Percentiles rank a stretch among this genome's conserved stretches.
phyloP scores from a whole-genome alignment of 2,329 filamentous ascomycete genomes.

The Zymoseptoria crescenta region DNA sequence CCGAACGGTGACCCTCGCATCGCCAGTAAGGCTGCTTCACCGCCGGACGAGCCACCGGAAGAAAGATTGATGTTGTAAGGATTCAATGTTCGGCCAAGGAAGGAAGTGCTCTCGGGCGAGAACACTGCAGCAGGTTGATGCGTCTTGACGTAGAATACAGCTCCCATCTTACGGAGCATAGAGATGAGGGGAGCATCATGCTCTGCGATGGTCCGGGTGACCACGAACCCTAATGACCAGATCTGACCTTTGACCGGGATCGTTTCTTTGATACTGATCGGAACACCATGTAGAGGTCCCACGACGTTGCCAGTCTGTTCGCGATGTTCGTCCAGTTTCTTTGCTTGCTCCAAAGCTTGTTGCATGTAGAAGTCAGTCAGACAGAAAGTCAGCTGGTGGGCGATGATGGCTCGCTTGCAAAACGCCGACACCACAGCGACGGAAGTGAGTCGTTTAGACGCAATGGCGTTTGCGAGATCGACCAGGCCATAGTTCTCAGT shows the following conservation, averaged over 20 bases:
- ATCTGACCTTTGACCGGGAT: constrained; percentile 11
- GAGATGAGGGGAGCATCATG: constrained; percentile 12
- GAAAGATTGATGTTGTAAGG: constrained; percentile 15
- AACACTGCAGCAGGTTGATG: constrained; percentile 14
- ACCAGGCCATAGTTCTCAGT: constrained; percentile 14
- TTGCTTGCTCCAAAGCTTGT: constrained; percentile 13
- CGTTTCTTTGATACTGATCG: constrained; percentile 15
- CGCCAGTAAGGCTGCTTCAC: constrained; percentile 53
- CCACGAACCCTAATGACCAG: not conserved
- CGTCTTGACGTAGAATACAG: constrained; percentile 18
- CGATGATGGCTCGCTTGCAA: constrained; percentile 13
- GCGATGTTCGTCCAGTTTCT: constrained; percentile 10
- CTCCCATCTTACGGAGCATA: constrained; percentile 9
- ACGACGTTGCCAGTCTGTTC: constrained; percentile 10
- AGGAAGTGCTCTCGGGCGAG: constrained; percentile 11
- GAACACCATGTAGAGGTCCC: constrained; percentile 15
- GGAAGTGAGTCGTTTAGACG: constrained; percentile 4
- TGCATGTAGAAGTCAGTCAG: constrained; percentile 15
- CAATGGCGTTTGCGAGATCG: constrained; percentile 7
- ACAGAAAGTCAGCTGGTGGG: constrained; percentile 15
- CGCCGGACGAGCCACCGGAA: constrained; percentile 26
- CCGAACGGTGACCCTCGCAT: constrained; percentile 53
- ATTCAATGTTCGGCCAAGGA: constrained; percentile 7
- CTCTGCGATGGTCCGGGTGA: not conserved
- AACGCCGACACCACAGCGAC: constrained; percentile 15